phyloP scores from a whole-genome alignment of 2,329 filamentous ascomycete genomes.

The Lachnellula subtilissima region DNA sequence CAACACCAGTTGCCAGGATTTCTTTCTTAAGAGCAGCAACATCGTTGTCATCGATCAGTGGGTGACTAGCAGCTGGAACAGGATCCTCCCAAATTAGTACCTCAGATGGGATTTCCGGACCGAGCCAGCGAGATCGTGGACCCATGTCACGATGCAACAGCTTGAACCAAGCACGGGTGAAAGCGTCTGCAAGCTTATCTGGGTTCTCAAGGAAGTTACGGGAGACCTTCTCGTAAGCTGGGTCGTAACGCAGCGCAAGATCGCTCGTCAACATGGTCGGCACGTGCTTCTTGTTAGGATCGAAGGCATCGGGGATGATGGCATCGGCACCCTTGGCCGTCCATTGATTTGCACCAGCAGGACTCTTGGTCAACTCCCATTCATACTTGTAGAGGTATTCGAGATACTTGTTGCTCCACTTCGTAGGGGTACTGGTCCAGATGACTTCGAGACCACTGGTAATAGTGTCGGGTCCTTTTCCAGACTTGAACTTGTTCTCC shows the following conservation, averaged over 20 bases:
- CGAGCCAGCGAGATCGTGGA: slow-evolving; percentile 49
- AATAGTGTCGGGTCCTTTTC: slow-evolving; percentile 68
- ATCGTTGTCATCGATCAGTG: slow-evolving; percentile 40
- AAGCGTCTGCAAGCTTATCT: slow-evolving; percentile 63
- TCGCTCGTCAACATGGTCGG: slow-evolving; percentile 73
- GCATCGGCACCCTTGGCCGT: slow-evolving; percentile 44
- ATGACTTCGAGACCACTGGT: slow-evolving; percentile 74
- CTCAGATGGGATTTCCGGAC: slow-evolving; percentile 53
- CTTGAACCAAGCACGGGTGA: slow-evolving; percentile 69
- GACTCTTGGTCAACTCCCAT: slow-evolving; percentile 72
- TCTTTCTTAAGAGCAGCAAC: slow-evolving; percentile 60
- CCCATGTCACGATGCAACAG: slow-evolving; percentile 58
- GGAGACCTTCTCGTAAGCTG: slow-evolving; percentile 70
- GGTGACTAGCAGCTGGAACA: slow-evolving; percentile 42
- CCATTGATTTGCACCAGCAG: slow-evolving; percentile 72
- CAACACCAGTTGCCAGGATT: slow-evolving; percentile 59
- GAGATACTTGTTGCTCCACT: slow-evolving; percentile 69
- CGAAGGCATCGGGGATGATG: slow-evolving; percentile 54
- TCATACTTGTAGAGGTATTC: slow-evolving; percentile 75
- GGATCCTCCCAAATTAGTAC: slow-evolving; percentile 53
- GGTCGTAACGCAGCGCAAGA: slow-evolving; percentile 66
- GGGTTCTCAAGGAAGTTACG: slow-evolving; percentile 65
- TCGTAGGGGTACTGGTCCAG: slow-evolving; percentile 71
- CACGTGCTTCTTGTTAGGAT: slow-evolving; percentile 66
- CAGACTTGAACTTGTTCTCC: slow-evolving; percentile 58